A percentile compares a stretch with the other conserved stretches of the same genome.
Evolutionary conservation across 2,329 filamentous ascomycete genomes (phyloP).

Genomic region (Acrocalymma vagum): DNA sequence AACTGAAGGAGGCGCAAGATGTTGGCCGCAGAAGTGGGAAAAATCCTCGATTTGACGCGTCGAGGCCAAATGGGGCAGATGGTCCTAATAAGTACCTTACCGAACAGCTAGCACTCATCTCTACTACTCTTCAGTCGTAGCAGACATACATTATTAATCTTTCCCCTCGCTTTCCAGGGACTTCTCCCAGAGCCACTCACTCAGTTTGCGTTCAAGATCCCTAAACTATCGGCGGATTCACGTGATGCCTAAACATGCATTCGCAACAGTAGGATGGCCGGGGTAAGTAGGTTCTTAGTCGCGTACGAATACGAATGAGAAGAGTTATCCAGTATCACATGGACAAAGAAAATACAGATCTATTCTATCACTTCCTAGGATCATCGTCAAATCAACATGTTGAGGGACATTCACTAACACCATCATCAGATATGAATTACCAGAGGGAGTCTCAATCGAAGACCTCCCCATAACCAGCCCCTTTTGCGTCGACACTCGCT

Average conservation of each 20-base stretch:
- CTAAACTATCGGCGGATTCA: constrained; percentile 5
- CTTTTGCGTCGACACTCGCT: constrained; percentile 17
- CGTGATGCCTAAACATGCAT: constrained; percentile 14
- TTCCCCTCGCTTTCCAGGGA: no score
- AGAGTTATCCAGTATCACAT: no score
- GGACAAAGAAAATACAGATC: neutral
- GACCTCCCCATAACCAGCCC: constrained; percentile 21
- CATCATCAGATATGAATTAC: neutral
- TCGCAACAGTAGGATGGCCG: constrained; percentile 17
- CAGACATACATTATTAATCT: constrained; percentile 19
- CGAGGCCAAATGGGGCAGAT: constrained; percentile 13
- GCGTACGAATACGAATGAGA: no score
- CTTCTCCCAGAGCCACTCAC: no score
- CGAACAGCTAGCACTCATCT: no score
- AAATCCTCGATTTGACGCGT: no score
- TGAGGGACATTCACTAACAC: neutral
- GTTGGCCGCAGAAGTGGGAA: no score
- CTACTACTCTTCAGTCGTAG: constrained; percentile 3
- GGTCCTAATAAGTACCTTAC: constrained; percentile 23
- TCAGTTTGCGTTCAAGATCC: constrained; percentile 3
- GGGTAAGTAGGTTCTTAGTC: no score
- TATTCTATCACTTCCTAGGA: neutral
- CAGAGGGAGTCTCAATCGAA: constrained; percentile 8
- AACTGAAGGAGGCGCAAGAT: constrained; percentile 12
- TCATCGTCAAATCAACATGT: neutral